Conservation (phyloP, 768 basidiomycete genomes). For the Russula lepida region DNA sequence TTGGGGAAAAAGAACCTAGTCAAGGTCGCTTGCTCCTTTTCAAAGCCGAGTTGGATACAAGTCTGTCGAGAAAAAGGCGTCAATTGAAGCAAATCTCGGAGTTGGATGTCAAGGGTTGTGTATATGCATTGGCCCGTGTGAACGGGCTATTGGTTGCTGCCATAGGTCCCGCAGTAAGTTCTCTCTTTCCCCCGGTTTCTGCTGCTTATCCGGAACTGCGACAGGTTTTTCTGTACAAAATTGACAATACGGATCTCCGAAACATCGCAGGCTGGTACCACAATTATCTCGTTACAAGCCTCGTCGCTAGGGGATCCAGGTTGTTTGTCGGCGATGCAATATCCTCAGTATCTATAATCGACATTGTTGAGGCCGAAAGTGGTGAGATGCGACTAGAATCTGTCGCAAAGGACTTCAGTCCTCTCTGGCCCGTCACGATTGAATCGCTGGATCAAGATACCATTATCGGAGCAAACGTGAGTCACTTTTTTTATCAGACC, state of each 20-base stretch:
- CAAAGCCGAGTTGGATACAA: constrained; percentile 27
- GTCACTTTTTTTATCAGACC: constrained; percentile 23
- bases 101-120: constrained; percentile 49
- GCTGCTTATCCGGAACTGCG: neutral
- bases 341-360: constrained; percentile 66
- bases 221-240: constrained; percentile 31
- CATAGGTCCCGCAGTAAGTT: constrained; percentile 64
- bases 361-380: constrained; percentile 33
- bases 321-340: constrained; percentile 76
- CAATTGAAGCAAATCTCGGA: constrained; percentile 33
- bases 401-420: constrained; percentile 65
- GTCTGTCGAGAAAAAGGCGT: constrained; percentile 21
- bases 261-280: constrained; percentile 62
- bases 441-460: constrained; percentile 46
- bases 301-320: constrained; percentile 46
- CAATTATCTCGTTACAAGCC: constrained; percentile 67
- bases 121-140: constrained; percentile 51
- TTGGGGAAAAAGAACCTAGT: constrained; percentile 29
- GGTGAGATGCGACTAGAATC: constrained; percentile 31
- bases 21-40: constrained; percentile 58
- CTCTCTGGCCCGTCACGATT: constrained; percentile 64
- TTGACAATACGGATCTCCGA: constrained; percentile 37
- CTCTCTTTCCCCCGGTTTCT: neutral
- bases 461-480: constrained; percentile 70
- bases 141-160: constrained; percentile 52